phyloP scores from a whole-genome alignment of 768 basidiomycete genomes.

The Mycena indigotica region DNA sequence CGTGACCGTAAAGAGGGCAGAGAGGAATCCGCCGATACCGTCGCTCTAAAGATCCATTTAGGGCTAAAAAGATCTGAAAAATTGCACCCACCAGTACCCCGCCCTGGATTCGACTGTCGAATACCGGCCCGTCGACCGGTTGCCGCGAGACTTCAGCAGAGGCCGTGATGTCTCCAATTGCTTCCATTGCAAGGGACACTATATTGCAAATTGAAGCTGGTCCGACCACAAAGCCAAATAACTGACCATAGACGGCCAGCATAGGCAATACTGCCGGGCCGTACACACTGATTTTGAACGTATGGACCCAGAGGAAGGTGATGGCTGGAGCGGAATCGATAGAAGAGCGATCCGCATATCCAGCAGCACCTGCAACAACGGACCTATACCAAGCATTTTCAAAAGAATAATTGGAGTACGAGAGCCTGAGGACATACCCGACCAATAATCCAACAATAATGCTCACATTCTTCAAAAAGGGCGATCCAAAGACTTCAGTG shows the following conservation, averaged over 20 bases:
- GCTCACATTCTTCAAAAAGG: constrained; percentile 80
- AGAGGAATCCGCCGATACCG: constrained; percentile 78
- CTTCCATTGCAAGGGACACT: constrained; percentile 81
- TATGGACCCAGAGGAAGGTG: constrained; percentile 83
- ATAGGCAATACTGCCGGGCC: constrained; percentile 61
- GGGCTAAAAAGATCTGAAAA: constrained; percentile 36
- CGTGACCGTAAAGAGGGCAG: constrained; percentile 78
- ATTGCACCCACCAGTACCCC: constrained; percentile 60
- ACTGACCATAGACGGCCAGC: constrained; percentile 56
- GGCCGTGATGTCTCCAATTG: constrained; percentile 83
- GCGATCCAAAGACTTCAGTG: constrained; percentile 81
- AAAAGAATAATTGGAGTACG: constrained; percentile 29
- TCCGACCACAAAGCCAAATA: constrained; percentile 43
- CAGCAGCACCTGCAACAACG: constrained; percentile 77
- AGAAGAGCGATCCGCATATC: constrained; percentile 70
- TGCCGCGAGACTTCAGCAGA: constrained; percentile 80
- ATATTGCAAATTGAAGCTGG: background rate
- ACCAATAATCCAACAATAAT: constrained; percentile 60
- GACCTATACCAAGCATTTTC: constrained; percentile 78
- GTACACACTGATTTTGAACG: constrained; percentile 77
- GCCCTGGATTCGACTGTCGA: constrained; percentile 82
- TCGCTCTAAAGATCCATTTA: constrained; percentile 62
- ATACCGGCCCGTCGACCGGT: constrained; percentile 62
- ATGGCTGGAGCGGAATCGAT: constrained; percentile 73
- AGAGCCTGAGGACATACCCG: background rate